Conservation (phyloP, 2,329 filamentous ascomycete genomes). For the Colletotrichum cuscutae region DNA sequence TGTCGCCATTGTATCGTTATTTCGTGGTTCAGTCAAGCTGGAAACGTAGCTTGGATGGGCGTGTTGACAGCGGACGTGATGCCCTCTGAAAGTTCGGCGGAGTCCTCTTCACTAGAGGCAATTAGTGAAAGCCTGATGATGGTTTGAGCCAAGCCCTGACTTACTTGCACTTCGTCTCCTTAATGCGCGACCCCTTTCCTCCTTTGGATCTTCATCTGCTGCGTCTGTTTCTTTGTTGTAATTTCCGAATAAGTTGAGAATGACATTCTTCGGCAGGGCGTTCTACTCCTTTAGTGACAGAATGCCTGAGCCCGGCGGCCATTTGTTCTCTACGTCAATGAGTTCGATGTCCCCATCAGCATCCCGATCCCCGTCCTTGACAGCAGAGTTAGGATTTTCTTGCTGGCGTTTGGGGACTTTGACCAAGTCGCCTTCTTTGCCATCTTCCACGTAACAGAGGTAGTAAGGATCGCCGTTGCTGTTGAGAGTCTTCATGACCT, state of each 20-base stretch:
- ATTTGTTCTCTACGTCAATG: neutral
- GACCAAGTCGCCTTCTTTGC: constrained; percentile 66
- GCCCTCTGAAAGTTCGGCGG: neutral
- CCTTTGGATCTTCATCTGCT: neutral
- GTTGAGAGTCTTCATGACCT: constrained; percentile 76
- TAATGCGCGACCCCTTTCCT: neutral
- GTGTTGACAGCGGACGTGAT: neutral
- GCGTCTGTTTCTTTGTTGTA: neutral
- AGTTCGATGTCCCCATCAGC: constrained; percentile 23
- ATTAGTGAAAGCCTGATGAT: neutral
- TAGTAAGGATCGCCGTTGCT: constrained; percentile 82
- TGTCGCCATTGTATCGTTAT: neutral
- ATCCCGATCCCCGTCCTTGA: neutral
- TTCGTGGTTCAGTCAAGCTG: neutral
- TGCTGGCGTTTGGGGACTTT: constrained; percentile 48
- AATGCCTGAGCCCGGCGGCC: neutral
- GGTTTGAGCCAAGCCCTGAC: too few species aligned
- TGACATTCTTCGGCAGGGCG: neutral
- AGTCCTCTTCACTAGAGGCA: neutral
- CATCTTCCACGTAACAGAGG: constrained; percentile 82
- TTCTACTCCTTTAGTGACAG: neutral
- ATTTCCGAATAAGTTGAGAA: neutral
- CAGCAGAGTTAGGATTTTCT: too few species aligned
- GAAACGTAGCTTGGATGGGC: neutral
- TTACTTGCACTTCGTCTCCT: neutral